Percentiles rank a stretch among this genome's conserved stretches.
phyloP scores from a whole-genome alignment of 306 rosid genomes.

The Vicia villosa region DNA sequence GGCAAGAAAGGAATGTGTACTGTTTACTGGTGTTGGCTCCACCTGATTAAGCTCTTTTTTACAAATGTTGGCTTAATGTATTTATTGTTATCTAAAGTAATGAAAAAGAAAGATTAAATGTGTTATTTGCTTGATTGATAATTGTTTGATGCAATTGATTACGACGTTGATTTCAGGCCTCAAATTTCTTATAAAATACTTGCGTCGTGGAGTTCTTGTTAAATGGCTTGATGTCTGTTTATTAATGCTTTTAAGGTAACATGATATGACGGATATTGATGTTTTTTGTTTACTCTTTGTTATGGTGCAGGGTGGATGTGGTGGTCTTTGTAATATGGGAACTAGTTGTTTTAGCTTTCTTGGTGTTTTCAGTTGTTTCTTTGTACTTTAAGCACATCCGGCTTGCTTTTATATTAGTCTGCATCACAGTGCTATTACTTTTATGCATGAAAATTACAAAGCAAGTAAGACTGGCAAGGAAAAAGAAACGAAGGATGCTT shows the following conservation, averaged over 20 bases:
- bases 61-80: constrained; percentile 8
- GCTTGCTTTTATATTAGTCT: constrained; percentile 74
- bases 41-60: neutral
- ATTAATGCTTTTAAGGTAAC: constrained; percentile 5
- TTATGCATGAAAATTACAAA: constrained; percentile 93
- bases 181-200: neutral
- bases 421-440: constrained; percentile 76
- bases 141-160: neutral
- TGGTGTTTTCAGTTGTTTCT: constrained; percentile 92
- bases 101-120: neutral
- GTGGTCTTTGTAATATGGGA: constrained; percentile 98
- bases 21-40: neutral
- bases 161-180: neutral
- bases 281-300: constrained; percentile 33
- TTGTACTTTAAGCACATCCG: constrained; percentile 87
- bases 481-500: constrained; percentile 98
- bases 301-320: constrained; percentile 92
- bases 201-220: constrained; percentile 4
- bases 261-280: constrained; percentile 19
- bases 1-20: constrained; percentile 22
- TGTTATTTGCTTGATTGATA: constrained; percentile 1
- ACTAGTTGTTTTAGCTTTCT: constrained; percentile 82
- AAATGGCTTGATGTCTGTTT: constrained; percentile 16
- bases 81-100: neutral
- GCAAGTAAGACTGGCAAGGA: constrained; percentile 95